Evolutionary conservation across 495 filamentous ascomycete genomes (phyloP).

Genomic region (Neurospora cerealis): DNA sequence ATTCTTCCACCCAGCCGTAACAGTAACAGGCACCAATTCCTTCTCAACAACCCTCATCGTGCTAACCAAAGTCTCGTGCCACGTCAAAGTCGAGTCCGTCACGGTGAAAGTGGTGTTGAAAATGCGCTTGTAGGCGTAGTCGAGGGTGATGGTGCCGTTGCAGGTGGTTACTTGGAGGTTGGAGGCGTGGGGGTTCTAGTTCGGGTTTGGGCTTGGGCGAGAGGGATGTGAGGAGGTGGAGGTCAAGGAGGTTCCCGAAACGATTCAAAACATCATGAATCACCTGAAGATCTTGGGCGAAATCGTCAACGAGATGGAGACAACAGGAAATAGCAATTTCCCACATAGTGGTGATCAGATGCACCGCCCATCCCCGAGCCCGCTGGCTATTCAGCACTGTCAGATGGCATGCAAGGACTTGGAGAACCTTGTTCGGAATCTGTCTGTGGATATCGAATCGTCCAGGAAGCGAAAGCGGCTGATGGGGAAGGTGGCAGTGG

Average conservation of each 20-base stretch:
- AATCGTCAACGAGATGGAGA: neutral
- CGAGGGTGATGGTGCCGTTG: neutral
- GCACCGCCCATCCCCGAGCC: neutral
- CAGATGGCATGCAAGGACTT: neutral
- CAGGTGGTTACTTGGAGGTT: neutral
- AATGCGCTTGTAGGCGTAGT: too few relatives aligned
- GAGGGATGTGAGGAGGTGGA: neutral
- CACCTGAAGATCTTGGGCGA: neutral
- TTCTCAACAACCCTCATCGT: neutral
- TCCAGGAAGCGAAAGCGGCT: neutral
- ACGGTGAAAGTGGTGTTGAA: neutral
- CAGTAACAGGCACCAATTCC: neutral
- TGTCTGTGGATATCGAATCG: neutral
- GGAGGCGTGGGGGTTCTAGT: neutral
- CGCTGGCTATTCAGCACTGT: neutral
- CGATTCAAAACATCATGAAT: neutral
- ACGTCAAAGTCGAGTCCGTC: neutral
- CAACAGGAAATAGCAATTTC: neutral
- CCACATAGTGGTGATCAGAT: neutral
- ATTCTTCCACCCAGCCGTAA: neutral
- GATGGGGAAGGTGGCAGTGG: neutral
- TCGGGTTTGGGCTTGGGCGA: neutral
- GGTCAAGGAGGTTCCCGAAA: neutral
- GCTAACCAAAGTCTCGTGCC: neutral
- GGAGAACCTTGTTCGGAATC: neutral